Base-by-base conservation (phyloP, 1,139 yeast species). In the Taiozyma sp. region DNA sequence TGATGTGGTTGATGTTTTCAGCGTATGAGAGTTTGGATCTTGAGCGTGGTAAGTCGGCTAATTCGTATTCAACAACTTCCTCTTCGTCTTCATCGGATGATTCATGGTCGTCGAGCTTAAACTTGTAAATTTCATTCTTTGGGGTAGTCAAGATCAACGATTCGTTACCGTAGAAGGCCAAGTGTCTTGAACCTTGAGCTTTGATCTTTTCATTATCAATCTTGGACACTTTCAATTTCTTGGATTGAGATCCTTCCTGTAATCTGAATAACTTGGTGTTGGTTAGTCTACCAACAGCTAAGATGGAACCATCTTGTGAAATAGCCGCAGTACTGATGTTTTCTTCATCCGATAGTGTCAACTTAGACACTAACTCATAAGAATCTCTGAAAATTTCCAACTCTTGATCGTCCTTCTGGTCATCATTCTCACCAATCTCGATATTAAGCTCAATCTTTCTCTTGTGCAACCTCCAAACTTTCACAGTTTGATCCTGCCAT, bases 401-500 rank as follows among this genome's bases (percentile, higher is more conserved):
- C 43, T 66, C 58, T 45, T 57, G 67, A 12, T 32, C 43, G 8
- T 34, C 51, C 45, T 57, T 65, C 46, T 59, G 62, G 14, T 51
- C 55, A 36, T 48, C 51, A 16, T 46, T 51, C n/a, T 54, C 61
- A 23, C 48, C 49, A n/a, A 24, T 27, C 10, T 30, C 46, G 36
- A 27, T 43, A 4, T 30, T 9, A 12, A 36, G 16, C 8, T 53
- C 48, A 7, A 51, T 46, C 24, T 56, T 56, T 19, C 43, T 49
- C 41, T 62, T 69, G n/a, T 64, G 65, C 38, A 90, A 65, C 56
- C 70, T 75, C 99, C 99, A 93, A 23, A 93, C 75, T 65, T 90
- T 91, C 45, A 92, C 79, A 3, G 79, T 75, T 64, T 88, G 93
- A 58, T 87, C 96, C 62, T 84, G 86, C 95, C 96, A 92, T 78